A percentile compares a stretch with the other conserved stretches of the same genome.
phyloP scores from a whole-genome alignment of 1,139 yeast species.

The Candida sp. region DNA sequence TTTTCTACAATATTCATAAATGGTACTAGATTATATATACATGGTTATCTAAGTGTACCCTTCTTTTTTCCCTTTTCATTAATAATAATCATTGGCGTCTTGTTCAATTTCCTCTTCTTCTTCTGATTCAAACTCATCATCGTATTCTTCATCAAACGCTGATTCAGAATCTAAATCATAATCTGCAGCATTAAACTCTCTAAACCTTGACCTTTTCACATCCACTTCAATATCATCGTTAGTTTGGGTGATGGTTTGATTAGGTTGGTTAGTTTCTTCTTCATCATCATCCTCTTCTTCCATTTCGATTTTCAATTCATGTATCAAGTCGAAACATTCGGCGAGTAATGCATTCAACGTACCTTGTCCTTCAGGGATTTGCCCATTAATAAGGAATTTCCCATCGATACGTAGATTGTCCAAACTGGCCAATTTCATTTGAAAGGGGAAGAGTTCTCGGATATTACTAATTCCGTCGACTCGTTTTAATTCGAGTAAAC shows the following conservation, averaged over 20 bases:
- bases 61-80: conserved; percentile 2
- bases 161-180: conserved; percentile 42
- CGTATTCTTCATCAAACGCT: conserved; percentile 24
- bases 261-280: conserved; percentile 10
- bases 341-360: conserved; percentile 85
- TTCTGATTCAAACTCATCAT: conserved; percentile 12
- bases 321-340: conserved; percentile 90
- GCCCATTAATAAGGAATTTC: conserved; percentile 80
- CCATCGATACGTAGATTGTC: conserved; percentile 89
- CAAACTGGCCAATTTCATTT: conserved; percentile 85
- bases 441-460: conserved; percentile 92
- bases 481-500: conserved; percentile 83
- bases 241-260: conserved; percentile 9
- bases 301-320: conserved; percentile 85
- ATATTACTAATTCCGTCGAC: conserved; percentile 87
- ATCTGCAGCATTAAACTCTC: conserved; percentile 46
- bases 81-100: conserved; percentile 47
- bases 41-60: not conserved
- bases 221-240: conserved; percentile 40
- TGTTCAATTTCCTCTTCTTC: conserved; percentile 28
- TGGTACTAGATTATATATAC: not conserved
- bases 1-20: not conserved
- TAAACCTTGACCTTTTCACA: conserved; percentile 40
- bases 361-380: conserved; percentile 97
- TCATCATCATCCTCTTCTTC: conserved; percentile 60